phyloP scores from a whole-genome alignment of 106 monocot species.

The Dendrobium huoshanense region DNA sequence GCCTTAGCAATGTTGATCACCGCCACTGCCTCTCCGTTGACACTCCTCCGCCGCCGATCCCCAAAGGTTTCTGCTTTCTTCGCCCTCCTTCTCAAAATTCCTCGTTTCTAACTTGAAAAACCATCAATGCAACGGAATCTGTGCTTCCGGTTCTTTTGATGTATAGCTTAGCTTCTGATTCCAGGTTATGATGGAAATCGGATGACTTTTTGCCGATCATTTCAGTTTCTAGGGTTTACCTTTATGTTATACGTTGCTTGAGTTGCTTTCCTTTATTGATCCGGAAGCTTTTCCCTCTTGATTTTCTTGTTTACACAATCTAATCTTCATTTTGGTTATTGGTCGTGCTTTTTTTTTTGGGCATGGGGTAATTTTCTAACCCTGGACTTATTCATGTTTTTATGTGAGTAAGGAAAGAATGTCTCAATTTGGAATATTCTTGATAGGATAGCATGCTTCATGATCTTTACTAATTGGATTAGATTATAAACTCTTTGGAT shows the following conservation, averaged over 20 bases:
- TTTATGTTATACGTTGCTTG: background rate
- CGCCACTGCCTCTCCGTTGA: slow-evolving; percentile 1
- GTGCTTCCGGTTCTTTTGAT: background rate
- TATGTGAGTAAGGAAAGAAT: background rate
- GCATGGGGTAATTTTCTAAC: background rate
- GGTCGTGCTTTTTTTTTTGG: background rate
- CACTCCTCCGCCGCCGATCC: slow-evolving; percentile 4
- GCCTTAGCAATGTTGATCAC: slow-evolving; percentile 6
- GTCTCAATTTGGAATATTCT: background rate
- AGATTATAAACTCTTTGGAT: background rate
- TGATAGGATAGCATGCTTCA: background rate
- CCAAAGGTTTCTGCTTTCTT: background rate
- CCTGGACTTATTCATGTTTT: background rate
- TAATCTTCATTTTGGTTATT: background rate
- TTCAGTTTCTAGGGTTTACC: background rate
- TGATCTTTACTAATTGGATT: background rate
- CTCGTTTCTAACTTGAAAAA: background rate
- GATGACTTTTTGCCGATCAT: background rate
- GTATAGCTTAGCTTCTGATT: background rate
- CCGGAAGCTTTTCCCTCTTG: background rate
- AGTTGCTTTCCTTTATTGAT: background rate
- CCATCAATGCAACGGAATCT: background rate
- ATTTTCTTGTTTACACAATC: background rate
- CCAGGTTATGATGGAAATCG: background rate
- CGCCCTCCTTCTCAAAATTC: background rate